Conservation (phyloP, 2,329 filamentous ascomycete species). For the Aspergillus ibericus region DNA sequence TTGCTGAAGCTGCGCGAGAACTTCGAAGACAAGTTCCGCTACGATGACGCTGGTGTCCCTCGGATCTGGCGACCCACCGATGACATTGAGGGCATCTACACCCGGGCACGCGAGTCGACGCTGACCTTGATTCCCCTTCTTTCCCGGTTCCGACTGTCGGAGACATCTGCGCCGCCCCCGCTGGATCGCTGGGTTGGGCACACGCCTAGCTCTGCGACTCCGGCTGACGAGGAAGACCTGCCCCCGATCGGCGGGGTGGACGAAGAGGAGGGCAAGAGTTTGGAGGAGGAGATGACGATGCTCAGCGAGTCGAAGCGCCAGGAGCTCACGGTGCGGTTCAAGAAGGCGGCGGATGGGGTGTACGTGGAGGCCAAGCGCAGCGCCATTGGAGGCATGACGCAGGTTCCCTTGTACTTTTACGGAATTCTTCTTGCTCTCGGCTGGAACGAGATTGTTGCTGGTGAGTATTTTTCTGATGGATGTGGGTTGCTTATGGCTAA, state of each 20-base stretch:
- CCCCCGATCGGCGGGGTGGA: slow-evolving; percentile 88
- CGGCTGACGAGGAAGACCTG: slow-evolving; percentile 87
- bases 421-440: slow-evolving; percentile 82
- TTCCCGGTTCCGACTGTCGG: slow-evolving; percentile 75
- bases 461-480: slow-evolving; percentile 55
- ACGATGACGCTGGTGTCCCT: slow-evolving; percentile 91
- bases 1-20: slow-evolving; percentile 94
- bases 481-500: background rate
- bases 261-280: slow-evolving; percentile 87
- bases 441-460: slow-evolving; percentile 97
- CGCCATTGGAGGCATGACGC: slow-evolving; percentile 90
- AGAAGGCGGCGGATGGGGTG: slow-evolving; percentile 96
- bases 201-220: slow-evolving; percentile 70
- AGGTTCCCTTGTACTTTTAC: slow-evolving; percentile 94
- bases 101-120: slow-evolving; percentile 86
- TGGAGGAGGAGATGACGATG: slow-evolving; percentile 97
- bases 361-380: slow-evolving; percentile 98
- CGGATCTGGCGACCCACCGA: slow-evolving; percentile 95
- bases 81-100: slow-evolving; percentile 96
- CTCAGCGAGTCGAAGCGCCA: slow-evolving; percentile 85
- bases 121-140: slow-evolving; percentile 86
- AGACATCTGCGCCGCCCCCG: slow-evolving; percentile 75
- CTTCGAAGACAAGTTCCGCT: slow-evolving; percentile 99
- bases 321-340: slow-evolving; percentile 90
- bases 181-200: slow-evolving; percentile 79